Percentiles rank a stretch among this genome's conserved stretches.
Evolutionary conservation across 495 filamentous ascomycete genomes (phyloP).

Genomic region (Lophium mytilinum): DNA sequence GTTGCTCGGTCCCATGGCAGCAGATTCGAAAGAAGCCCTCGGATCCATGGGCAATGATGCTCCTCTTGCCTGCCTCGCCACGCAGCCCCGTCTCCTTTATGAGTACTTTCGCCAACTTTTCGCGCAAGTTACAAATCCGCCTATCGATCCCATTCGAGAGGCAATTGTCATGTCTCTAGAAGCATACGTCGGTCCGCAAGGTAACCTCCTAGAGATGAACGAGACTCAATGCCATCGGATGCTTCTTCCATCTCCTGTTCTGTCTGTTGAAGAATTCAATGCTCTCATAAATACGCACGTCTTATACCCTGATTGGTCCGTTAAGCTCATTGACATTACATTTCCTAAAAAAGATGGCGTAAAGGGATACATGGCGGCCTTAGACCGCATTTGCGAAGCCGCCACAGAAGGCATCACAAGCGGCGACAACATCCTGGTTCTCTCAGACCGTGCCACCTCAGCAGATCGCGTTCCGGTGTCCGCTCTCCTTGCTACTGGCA

Average conservation of each 20-base stretch:
- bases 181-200: constrained; percentile 95
- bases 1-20: constrained; percentile 92
- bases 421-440: constrained; percentile 76
- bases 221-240: constrained; percentile 80
- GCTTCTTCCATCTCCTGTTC: constrained; percentile 80
- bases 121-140: constrained; percentile 97
- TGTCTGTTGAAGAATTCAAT: constrained; percentile 90
- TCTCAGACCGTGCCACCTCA: constrained; percentile 85
- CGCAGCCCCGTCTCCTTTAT: constrained; percentile 82
- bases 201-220: constrained; percentile 94
- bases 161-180: constrained; percentile 99
- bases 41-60: constrained; percentile 99
- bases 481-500: constrained; percentile 79
- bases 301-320: constrained; percentile 75
- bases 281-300: constrained; percentile 70
- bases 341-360: constrained; percentile 85
- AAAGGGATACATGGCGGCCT: constrained; percentile 76
- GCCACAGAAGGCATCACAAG: constrained; percentile 78
- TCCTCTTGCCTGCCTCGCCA: constrained; percentile 83
- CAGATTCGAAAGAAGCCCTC: constrained; percentile 97
- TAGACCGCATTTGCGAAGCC: constrained; percentile 84
- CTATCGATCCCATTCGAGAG: constrained; percentile 97
- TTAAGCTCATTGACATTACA: constrained; percentile 91
- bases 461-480: constrained; percentile 82
- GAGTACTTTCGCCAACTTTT: constrained; percentile 99